These are phyloP conservation scores for Fusarium siculi DNA, from an alignment of 2,329 filamentous ascomycete genomes.

Conservation along the genomic window DNA sequence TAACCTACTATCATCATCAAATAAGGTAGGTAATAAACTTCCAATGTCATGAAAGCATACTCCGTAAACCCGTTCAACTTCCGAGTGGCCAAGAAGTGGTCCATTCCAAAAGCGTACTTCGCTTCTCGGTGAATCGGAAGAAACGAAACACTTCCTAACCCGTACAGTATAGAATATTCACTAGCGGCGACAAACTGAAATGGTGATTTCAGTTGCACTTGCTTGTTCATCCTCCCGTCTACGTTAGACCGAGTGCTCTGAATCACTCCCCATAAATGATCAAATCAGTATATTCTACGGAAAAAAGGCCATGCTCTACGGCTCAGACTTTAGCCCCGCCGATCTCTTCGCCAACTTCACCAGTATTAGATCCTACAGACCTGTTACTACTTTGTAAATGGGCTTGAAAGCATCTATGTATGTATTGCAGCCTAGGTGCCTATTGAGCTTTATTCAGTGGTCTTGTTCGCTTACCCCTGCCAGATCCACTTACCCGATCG, in stretches of 20 bases:
- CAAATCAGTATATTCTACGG: neutral
- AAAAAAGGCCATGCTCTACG: neutral
- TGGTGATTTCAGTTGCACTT: neutral
- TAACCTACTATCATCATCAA: neutral
- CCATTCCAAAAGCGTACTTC: neutral
- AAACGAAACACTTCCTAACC: neutral
- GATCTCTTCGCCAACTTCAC: neutral
- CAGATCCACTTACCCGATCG: slow-evolving; percentile 42
- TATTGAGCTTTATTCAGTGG: neutral
- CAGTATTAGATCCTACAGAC: neutral
- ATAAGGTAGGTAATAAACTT: neutral
- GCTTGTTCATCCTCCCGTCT: neutral
- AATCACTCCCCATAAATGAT: neutral
- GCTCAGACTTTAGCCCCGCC: slow-evolving; percentile 10
- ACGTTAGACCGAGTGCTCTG: neutral
- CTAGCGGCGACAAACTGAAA: neutral
- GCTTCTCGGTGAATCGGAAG: neutral
- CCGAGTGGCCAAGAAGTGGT: neutral
- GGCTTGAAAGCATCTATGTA: neutral
- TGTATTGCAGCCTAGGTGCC: neutral
- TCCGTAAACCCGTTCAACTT: neutral
- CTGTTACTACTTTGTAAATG: slow-evolving; percentile 10
- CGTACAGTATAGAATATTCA: neutral
- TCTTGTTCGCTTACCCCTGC: slow-evolving; percentile 17
- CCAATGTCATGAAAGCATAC: neutral